Conservation (phyloP, 2,329 filamentous ascomycete species). For the Leptoxyphium fumago region DNA sequence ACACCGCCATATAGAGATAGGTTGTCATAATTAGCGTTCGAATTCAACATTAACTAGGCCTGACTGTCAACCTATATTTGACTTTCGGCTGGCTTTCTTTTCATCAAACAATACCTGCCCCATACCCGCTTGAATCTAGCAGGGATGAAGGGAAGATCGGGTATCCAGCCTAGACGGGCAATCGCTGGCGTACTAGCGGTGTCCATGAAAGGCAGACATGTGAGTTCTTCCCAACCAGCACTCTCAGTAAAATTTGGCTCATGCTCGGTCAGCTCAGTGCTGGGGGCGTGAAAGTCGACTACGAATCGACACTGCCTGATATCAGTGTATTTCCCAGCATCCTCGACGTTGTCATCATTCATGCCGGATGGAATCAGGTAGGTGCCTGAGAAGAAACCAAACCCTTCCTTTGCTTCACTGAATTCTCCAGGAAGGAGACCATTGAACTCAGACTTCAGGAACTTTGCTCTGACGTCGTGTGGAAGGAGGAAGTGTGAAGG, state of each 20-base stretch:
- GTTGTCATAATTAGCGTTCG: too few relatives aligned
- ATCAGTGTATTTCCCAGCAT: conserved; percentile 71
- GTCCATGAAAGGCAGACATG: conserved; percentile 71
- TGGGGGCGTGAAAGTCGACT: conserved; percentile 71
- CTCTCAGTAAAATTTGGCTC: conserved; percentile 75
- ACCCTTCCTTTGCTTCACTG: conserved; percentile 48
- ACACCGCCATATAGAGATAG: too few relatives aligned
- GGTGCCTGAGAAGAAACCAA: conserved; percentile 59
- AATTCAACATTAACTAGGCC: too few relatives aligned
- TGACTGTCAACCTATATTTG: neutral
- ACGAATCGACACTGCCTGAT: conserved; percentile 65
- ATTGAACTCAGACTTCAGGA: conserved; percentile 77
- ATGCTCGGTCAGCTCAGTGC: conserved; percentile 41
- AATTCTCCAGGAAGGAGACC: conserved; percentile 88
- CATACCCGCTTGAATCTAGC: conserved; percentile 57
- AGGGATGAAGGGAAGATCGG: conserved; percentile 55
- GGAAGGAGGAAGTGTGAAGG: conserved; percentile 87
- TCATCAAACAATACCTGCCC: conserved; percentile 77
- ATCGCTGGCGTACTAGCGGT: conserved; percentile 56
- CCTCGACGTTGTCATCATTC: conserved; percentile 84
- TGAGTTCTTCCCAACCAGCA: conserved; percentile 60
- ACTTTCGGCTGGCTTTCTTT: conserved; percentile 23
- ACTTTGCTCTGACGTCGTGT: conserved; percentile 69
- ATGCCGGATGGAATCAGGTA: conserved; percentile 71
- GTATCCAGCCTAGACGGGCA: conserved; percentile 69